Evolutionary conservation across 2,329 filamentous ascomycete species (phyloP).

Genomic region (Colletotrichum destructivum): DNA sequence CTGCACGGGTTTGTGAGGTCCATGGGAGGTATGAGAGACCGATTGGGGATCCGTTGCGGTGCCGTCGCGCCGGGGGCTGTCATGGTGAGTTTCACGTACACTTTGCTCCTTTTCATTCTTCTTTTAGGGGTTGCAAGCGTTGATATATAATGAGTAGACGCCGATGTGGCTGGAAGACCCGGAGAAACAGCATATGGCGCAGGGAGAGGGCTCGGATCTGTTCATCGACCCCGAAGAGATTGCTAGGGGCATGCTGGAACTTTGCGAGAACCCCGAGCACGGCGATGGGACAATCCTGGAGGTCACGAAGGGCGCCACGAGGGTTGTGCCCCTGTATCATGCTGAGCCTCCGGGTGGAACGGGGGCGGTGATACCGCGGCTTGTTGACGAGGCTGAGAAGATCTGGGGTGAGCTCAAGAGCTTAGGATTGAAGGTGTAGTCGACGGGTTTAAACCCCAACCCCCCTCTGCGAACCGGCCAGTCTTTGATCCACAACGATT

Average conservation of each 20-base stretch:
- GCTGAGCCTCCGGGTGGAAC: constrained; percentile 46
- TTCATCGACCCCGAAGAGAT: constrained; percentile 52
- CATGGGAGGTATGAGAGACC: constrained; percentile 49
- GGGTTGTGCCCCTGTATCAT: constrained; percentile 50
- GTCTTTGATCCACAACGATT: too few relatives aligned
- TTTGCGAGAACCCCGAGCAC: constrained; percentile 44
- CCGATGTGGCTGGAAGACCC: constrained; percentile 53
- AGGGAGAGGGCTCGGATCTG: constrained; percentile 44
- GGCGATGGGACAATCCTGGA: constrained; percentile 53
- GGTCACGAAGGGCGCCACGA: constrained; percentile 45
- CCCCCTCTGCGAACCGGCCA: neutral
- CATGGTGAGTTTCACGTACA: constrained; percentile 44
- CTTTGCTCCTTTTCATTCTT: too few relatives aligned
- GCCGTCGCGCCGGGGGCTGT: constrained; percentile 54
- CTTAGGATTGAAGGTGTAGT: constrained; percentile 46
- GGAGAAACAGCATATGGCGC: constrained; percentile 48
- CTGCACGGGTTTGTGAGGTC: constrained; percentile 54
- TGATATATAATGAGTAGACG: constrained; percentile 45
- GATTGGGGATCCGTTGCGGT: constrained; percentile 52
- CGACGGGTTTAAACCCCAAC: neutral
- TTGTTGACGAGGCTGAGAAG: constrained; percentile 44
- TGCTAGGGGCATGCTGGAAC: constrained; percentile 51
- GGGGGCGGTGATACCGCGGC: constrained; percentile 46
- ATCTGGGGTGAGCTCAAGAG: constrained; percentile 46
- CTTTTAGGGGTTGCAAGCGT: neutral